phyloP scores from a whole-genome alignment of 495 filamentous ascomycete species.

The Xylaria scruposa region DNA sequence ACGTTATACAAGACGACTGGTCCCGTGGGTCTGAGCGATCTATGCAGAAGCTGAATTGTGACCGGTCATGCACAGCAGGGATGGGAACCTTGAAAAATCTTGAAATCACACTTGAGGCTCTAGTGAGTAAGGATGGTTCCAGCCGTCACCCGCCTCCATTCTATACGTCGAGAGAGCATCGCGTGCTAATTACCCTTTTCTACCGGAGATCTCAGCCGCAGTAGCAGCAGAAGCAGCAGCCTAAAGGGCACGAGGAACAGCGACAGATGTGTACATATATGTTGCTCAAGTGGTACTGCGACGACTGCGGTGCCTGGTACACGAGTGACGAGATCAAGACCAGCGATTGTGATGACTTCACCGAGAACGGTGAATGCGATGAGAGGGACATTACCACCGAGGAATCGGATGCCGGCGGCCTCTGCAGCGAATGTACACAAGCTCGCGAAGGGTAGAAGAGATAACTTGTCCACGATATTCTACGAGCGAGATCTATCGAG shows the following conservation, averaged over 20 bases:
- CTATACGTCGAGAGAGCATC: slow-evolving; percentile 3
- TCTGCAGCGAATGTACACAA: slow-evolving; percentile 39
- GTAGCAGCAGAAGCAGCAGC: slow-evolving; percentile 3
- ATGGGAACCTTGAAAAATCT: neutral
- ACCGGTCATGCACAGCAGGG: neutral
- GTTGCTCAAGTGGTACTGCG: slow-evolving; percentile 44
- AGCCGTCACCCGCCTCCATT: slow-evolving; percentile 13
- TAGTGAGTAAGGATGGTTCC: slow-evolving; percentile 10
- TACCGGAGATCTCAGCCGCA: slow-evolving; percentile 16
- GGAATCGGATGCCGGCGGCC: slow-evolving; percentile 39
- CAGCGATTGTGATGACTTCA: slow-evolving; percentile 37
- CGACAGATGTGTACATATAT: slow-evolving; percentile 40
- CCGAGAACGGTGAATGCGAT: slow-evolving; percentile 34
- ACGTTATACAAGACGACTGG: slow-evolving; percentile 20
- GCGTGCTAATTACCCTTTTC: slow-evolving; percentile 19
- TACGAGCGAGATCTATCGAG: neutral
- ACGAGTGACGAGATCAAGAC: slow-evolving; percentile 42
- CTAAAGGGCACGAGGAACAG: slow-evolving; percentile 2
- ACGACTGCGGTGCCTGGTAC: slow-evolving; percentile 45
- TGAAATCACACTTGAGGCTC: slow-evolving; percentile 16
- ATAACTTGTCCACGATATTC: neutral
- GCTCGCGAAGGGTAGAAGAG: slow-evolving; percentile 19
- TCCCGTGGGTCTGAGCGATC: slow-evolving; percentile 12
- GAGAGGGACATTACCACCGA: slow-evolving; percentile 34
- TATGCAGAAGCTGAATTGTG: neutral